These are phyloP conservation scores for Chenopodium album DNA, from an alignment of 148 eudicot species.

Conservation along the genomic window DNA sequence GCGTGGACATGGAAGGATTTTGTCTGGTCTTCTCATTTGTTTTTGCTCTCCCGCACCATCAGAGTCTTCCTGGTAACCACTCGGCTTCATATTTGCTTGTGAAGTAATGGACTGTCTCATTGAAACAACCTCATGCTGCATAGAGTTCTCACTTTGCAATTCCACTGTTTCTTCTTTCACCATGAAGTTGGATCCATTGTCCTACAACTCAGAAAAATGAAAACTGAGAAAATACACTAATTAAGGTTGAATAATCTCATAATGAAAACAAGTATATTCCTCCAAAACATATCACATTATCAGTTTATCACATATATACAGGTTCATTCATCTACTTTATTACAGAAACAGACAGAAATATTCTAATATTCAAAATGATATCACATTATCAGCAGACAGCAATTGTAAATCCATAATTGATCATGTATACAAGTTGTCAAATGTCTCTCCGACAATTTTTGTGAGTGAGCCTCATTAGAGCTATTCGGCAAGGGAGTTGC, in stretches of 20 bases:
- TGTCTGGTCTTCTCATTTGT: constrained; percentile 40
- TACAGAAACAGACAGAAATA: not conserved
- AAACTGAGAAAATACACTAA: not conserved
- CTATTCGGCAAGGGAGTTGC: too few relatives aligned
- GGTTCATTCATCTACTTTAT: not conserved
- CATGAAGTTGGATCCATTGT: constrained; percentile 22
- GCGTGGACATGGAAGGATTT: constrained; percentile 47
- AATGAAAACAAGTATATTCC: not conserved
- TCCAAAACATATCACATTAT: not conserved
- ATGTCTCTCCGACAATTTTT: not conserved
- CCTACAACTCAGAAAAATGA: constrained; percentile 22
- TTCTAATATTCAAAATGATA: not conserved
- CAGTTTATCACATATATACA: not conserved
- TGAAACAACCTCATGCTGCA: constrained; percentile 16
- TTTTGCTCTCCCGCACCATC: constrained; percentile 22
- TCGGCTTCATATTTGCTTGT: constrained; percentile 12
- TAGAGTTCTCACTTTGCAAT: constrained; percentile 14
- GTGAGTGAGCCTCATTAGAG: too few relatives aligned
- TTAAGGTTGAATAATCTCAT: not conserved
- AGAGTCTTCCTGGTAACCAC: constrained; percentile 25
- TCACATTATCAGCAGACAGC: not conserved
- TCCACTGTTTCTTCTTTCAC: constrained; percentile 27
- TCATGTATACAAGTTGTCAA: not conserved
- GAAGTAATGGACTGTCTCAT: not conserved
- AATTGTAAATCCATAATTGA: not conserved